phyloP scores from a whole-genome alignment of 805 yeast genomes.

The Maudiozyma pseudohumilis region DNA sequence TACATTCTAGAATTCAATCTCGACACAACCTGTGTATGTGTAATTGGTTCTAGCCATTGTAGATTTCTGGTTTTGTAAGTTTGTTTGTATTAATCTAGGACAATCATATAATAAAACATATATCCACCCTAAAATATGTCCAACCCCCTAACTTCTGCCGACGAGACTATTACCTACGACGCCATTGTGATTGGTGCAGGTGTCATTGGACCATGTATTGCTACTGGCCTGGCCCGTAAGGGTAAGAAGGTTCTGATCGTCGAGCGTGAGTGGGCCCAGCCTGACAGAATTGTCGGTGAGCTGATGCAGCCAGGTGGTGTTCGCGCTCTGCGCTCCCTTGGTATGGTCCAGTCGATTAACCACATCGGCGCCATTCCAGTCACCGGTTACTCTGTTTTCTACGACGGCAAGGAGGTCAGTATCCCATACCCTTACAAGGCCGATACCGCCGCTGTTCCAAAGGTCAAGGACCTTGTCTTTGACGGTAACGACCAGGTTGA shows the following conservation, averaged over 20 bases:
- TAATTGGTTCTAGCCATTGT: too few species aligned
- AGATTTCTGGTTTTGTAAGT: too few species aligned
- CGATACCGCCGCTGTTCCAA: constrained; percentile 35
- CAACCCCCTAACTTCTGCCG: constrained; percentile 20
- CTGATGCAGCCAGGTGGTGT: constrained; percentile 96
- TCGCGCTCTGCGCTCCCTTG: constrained; percentile 69
- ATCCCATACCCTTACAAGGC: constrained; percentile 68
- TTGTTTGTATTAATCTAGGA: too few species aligned
- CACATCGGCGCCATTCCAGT: constrained; percentile 58
- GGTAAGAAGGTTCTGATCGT: constrained; percentile 68
- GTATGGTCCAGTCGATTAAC: constrained; percentile 54
- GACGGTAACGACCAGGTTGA: constrained; percentile 48
- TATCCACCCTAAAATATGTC: too few species aligned
- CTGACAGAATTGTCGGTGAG: constrained; percentile 96
- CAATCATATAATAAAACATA: too few species aligned
- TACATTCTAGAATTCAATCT: too few species aligned
- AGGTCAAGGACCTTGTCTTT: constrained; percentile 46
- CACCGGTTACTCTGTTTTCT: constrained; percentile 73
- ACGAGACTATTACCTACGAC: constrained; percentile 42
- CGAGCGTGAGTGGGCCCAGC: constrained; percentile 86
- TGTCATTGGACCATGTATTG: constrained; percentile 88
- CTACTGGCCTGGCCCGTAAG: constrained; percentile 80
- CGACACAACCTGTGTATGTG: too few species aligned
- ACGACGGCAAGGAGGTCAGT: constrained; percentile 43
- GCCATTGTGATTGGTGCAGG: constrained; percentile 97